Evolutionary conservation across 257 asterid genomes (phyloP), one percentile per base, ranked within the genome.

Genomic region (Penstemon newberryi): DNA sequence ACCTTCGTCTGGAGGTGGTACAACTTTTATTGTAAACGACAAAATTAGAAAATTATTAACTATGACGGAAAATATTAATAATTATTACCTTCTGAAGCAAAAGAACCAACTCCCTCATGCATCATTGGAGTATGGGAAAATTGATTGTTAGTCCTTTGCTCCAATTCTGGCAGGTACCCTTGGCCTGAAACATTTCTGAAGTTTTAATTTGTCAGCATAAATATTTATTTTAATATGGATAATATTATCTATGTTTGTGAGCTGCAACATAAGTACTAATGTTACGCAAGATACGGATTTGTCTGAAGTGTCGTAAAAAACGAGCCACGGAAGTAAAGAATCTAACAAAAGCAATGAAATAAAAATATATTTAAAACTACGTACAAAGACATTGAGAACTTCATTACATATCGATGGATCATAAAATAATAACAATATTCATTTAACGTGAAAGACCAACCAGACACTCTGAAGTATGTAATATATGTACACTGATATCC

Each of bases 81-180:
- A 46, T 15, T 50, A 56, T 73, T 82, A 91, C 97, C 98, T 85
- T 86, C 96, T 39, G 87, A 72, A 74, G 78, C 85, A 78, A 80
- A 75, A 62, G 94, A 83, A 75, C 78, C 84, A 77, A 60, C 84
- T 45, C 77, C 70, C 52, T 90, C 86, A 37, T 74, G 83, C 77
- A 70, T 73, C 69, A 55, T 37, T 33, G 73, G 86, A 74, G 83
- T 75, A 69, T 73, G 83, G 66, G 84, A 79, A 72, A 73, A 80
- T 68, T 82, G 85, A 49, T 82, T 81, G 13, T 55, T 71, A n/a
- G 54, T 33, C 74, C 73, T 79, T 74, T 84, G 95, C 52, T 79
- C 92, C 53, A 81, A 78, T 75, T 78, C 83, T 56, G 74, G 75
- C 70, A 63, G 62, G 69, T 67, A 59, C 46, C 76, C 89, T 70